Percentiles rank a stretch among this genome's conserved stretches.
These are phyloP conservation scores for Malbranchea cinnamomea DNA, from an alignment of 2,329 filamentous ascomycete genomes.

Conservation along the genomic window DNA sequence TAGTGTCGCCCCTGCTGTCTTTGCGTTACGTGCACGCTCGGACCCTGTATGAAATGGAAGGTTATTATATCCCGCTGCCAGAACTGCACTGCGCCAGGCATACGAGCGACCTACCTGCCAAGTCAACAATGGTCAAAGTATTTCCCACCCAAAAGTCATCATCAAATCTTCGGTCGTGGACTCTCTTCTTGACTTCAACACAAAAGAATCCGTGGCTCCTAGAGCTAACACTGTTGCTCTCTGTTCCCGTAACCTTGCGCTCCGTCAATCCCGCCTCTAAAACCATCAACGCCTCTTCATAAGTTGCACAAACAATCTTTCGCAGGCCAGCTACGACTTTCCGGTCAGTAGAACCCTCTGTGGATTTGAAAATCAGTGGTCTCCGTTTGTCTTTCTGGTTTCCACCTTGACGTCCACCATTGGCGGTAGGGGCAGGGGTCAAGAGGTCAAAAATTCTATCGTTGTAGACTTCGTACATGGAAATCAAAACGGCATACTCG, in stretches of 20 bases:
- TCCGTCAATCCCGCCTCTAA: conserved; percentile 81
- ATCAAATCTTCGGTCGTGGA: conserved; percentile 32
- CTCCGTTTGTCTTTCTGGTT: conserved; percentile 55
- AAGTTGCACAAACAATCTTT: conserved; percentile 71
- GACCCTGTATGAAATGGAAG: conserved; percentile 44
- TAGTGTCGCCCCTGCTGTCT: conserved; percentile 82
- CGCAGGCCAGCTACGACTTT: conserved; percentile 86
- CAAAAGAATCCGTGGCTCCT: conserved; percentile 94
- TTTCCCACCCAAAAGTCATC: conserved; percentile 57
- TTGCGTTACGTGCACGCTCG: conserved; percentile 81
- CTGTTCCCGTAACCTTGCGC: conserved; percentile 74
- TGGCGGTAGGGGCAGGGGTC: conserved; percentile 33
- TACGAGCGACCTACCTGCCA: conserved; percentile 47
- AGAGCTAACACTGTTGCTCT: conserved; percentile 83
- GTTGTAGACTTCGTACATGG: conserved; percentile 99
- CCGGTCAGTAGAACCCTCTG: conserved; percentile 73
- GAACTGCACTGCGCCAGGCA: background rate
- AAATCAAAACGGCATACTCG: conserved; percentile 78
- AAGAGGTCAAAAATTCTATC: conserved; percentile 93
- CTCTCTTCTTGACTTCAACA: conserved; percentile 79
- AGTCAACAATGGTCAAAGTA: conserved; percentile 73
- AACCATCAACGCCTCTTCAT: conserved; percentile 75
- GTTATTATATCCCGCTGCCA: too few species aligned
- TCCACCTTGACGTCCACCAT: conserved; percentile 26
- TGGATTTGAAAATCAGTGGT: conserved; percentile 79